phyloP scores from a whole-genome alignment of 306 rosid species.

The Boehmeria nivea region DNA sequence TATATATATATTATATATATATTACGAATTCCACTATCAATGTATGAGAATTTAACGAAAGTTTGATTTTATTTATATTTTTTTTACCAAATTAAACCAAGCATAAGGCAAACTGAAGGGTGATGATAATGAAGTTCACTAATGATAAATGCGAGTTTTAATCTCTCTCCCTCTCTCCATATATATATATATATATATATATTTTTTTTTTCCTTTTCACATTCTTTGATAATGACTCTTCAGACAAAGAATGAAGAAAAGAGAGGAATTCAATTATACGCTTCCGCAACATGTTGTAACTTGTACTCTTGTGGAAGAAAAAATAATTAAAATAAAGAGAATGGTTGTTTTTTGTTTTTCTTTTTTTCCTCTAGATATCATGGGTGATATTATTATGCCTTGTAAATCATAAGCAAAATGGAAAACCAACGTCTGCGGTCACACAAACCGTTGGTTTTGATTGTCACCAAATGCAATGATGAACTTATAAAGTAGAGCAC shows the following conservation, averaged over 20 bases:
- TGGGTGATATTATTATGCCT: conserved; percentile 1
- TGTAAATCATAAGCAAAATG: conserved; percentile 9
- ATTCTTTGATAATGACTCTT: conserved; percentile 4
- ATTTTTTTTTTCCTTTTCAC: background rate
- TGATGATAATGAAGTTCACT: background rate
- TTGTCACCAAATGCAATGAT: conserved; percentile 15
- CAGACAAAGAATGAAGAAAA: background rate
- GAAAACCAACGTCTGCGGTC: conserved; percentile 9
- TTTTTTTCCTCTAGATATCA: conserved; percentile 1
- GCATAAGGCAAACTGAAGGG: no score
- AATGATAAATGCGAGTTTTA: background rate
- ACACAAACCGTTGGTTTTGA: conserved; percentile 7
- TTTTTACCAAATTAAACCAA: no score
- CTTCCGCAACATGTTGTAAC: conserved; percentile 5
- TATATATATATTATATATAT: no score
- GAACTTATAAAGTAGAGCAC: conserved; percentile 2
- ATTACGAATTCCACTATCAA: no score
- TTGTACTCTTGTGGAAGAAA: conserved; percentile 6
- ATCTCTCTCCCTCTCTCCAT: no score
- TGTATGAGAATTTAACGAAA: no score
- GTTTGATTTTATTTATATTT: no score
- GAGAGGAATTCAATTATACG: conserved; percentile 14
- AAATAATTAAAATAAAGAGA: background rate
- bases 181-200: no score
- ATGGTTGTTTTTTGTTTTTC: background rate